phyloP scores from a whole-genome alignment of 768 basidiomycete genomes.

The Trametes cubensis region DNA sequence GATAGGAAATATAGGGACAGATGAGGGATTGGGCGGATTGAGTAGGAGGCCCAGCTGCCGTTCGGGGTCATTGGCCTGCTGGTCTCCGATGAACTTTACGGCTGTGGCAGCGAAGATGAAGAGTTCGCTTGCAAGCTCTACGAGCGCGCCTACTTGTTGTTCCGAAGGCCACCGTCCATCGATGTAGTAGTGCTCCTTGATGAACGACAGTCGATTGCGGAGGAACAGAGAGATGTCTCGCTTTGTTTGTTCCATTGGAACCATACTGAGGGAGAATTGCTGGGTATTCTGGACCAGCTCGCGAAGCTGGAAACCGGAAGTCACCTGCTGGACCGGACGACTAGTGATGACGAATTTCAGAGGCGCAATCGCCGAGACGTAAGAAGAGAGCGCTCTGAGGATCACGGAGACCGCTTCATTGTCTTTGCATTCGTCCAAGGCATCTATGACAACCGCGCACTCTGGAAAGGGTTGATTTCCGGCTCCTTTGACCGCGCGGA shows the following conservation, averaged over 20 bases:
- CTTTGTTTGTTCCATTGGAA: not conserved
- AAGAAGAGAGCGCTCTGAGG: conserved; percentile 6
- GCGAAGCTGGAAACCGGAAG: not conserved
- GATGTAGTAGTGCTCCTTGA: not conserved
- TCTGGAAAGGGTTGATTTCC: not conserved
- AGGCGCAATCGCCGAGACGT: not conserved
- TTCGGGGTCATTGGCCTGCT: conserved; percentile 7
- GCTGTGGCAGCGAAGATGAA: conserved; percentile 31
- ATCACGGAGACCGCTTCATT: conserved; percentile 11
- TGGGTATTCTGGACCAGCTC: conserved; percentile 5
- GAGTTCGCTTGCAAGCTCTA: conserved; percentile 13
- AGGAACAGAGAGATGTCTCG: conserved; percentile 10
- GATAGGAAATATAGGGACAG: not conserved
- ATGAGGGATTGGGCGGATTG: not conserved
- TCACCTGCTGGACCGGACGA: conserved; percentile 17
- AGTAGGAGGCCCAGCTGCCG: not conserved
- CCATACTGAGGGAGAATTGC: conserved; percentile 1
- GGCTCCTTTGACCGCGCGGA: not conserved
- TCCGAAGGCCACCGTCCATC: conserved; percentile 8
- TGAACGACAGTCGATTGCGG: not conserved
- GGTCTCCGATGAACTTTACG: conserved; percentile 24
- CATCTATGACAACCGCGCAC: conserved; percentile 22
- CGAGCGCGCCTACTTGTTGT: not conserved
- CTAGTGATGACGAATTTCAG: conserved; percentile 25
- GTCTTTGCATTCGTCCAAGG: conserved; percentile 26